phyloP scores from a whole-genome alignment of 345 rosid species.

The Nasturtium officinale region DNA sequence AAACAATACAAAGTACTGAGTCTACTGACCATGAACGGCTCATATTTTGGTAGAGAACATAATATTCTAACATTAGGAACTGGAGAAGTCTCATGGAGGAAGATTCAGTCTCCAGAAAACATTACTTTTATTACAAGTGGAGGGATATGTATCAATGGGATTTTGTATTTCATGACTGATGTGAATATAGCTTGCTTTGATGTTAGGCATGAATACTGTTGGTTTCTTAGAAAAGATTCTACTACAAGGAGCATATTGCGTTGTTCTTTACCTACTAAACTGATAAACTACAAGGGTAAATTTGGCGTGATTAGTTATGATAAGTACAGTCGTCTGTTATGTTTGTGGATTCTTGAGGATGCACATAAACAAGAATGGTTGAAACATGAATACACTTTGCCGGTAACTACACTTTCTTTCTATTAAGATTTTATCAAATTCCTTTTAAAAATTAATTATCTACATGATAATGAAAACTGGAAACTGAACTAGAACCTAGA shows the following conservation, averaged over 20 bases:
- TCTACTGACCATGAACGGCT: background rate
- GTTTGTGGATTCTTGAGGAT: background rate
- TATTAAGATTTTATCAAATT: too few relatives aligned
- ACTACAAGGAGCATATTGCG: too few relatives aligned
- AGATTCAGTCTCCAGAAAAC: background rate
- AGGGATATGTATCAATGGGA: slow-evolving; percentile 2
- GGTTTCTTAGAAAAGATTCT: background rate
- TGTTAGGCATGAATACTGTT: background rate
- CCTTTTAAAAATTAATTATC: too few relatives aligned
- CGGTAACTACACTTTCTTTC: background rate
- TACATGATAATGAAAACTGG: too few relatives aligned
- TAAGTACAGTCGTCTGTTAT: too few relatives aligned
- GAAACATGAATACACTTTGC: background rate
- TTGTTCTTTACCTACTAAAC: too few relatives aligned
- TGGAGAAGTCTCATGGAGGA: background rate
- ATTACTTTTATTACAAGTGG: background rate
- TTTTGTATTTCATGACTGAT: background rate
- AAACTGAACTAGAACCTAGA: too few relatives aligned
- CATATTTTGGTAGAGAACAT: background rate
- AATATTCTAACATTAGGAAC: background rate
- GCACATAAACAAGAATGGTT: background rate
- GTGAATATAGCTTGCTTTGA: background rate
- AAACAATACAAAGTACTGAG: background rate
- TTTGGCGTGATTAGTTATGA: too few relatives aligned
- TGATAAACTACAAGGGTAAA: too few relatives aligned